Percentiles rank a stretch among this genome's conserved stretches.
Evolutionary conservation across 345 rosid genomes (phyloP).

Genomic region (Hirschfeldia incana): DNA sequence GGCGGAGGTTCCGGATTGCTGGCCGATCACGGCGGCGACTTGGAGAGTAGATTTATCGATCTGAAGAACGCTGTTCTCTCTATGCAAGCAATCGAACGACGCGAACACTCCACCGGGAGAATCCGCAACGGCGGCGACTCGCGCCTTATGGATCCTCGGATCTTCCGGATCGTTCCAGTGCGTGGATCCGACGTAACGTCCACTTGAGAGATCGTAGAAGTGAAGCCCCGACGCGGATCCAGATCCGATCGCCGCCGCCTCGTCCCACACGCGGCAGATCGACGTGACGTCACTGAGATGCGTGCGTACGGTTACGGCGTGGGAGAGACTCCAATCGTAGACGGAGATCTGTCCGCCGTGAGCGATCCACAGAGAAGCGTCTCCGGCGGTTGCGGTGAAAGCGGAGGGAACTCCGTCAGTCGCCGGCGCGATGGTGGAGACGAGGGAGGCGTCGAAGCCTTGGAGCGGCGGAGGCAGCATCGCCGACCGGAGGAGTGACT

Average conservation of each 20-base stretch:
- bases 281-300: conserved; percentile 74
- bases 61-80: conserved; percentile 65
- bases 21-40: conserved; percentile 53
- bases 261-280: conserved; percentile 59
- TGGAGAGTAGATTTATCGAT: conserved; percentile 87
- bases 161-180: conserved; percentile 82
- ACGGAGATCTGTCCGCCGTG: conserved; percentile 90
- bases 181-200: conserved; percentile 61
- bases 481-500: conserved; percentile 61
- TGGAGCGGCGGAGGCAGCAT: conserved; percentile 62
- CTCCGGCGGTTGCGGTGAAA: conserved; percentile 60
- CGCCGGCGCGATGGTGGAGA: conserved; percentile 63
- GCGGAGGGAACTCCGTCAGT: conserved; percentile 68
- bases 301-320: conserved; percentile 67
- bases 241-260: conserved; percentile 74
- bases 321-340: conserved; percentile 72
- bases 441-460: conserved; percentile 75
- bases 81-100: conserved; percentile 72
- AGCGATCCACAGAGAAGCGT: conserved; percentile 80
- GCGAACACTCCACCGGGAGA: conserved; percentile 61
- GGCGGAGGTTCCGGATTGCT: conserved; percentile 69
- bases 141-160: conserved; percentile 81
- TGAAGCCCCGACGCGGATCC: conserved; percentile 68
- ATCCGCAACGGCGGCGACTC: conserved; percentile 61
- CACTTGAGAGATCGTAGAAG: conserved; percentile 67